Percentiles rank a stretch among this genome's conserved stretches.
Evolutionary conservation across 495 filamentous ascomycete genomes (phyloP).

Genomic region (Aspergillus nidulans): DNA sequence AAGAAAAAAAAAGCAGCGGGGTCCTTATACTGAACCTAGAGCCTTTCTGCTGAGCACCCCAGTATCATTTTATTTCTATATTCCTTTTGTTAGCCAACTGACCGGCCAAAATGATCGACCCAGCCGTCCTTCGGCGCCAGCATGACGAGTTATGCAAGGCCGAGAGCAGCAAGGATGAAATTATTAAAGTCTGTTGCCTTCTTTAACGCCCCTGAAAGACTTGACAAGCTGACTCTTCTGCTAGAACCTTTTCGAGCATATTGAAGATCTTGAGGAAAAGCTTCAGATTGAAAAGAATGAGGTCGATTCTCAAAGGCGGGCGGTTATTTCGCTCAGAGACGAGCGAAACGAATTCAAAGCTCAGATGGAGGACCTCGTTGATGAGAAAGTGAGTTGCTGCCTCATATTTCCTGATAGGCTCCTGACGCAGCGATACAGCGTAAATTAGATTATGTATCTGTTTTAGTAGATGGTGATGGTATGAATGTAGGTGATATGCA

Average conservation of each 20-base stretch:
- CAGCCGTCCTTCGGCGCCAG: not conserved
- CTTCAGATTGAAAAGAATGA: conserved; percentile 10
- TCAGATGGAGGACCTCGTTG: conserved; percentile 2
- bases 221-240: not conserved
- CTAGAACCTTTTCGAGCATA: conserved; percentile 13
- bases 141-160: not conserved
- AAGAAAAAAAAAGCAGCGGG: no score
- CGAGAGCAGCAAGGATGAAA: conserved; percentile 7
- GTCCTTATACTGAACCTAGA: no score
- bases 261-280: conserved; percentile 8
- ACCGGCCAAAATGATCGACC: not conserved
- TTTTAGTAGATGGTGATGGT: conserved; percentile 30
- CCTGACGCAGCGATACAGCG: not conserved
- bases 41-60: no score
- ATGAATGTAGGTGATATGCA: conserved; percentile 24
- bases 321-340: not conserved
- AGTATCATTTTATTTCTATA: no score
- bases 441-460: conserved; percentile 23
- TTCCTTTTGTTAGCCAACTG: no score
- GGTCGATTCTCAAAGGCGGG: conserved; percentile 1
- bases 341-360: not conserved
- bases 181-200: conserved; percentile 3
- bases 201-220: not conserved
- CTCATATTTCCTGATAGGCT: no score
- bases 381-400: not conserved